Evolutionary conservation across 2,329 filamentous ascomycete species (phyloP).

Genomic region (Xylaria sp.): DNA sequence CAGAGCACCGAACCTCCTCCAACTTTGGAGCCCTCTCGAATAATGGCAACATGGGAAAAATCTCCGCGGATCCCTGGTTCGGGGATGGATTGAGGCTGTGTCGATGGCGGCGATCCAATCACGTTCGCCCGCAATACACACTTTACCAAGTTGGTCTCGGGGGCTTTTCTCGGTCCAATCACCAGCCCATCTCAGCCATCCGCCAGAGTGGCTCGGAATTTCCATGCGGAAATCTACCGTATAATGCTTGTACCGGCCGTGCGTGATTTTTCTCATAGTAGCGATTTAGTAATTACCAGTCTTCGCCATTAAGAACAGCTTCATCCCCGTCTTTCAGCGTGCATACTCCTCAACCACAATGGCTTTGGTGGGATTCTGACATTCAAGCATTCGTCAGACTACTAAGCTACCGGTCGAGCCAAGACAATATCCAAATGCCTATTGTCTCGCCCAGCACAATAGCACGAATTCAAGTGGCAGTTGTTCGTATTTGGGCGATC

Average conservation of each 20-base stretch:
- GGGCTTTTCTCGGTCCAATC: conserved; percentile 16
- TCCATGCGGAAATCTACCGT: not conserved
- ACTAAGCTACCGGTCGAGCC: not conserved
- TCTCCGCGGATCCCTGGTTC: conserved; percentile 35
- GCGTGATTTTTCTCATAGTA: not conserved
- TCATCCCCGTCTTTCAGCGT: not conserved
- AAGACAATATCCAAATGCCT: not conserved
- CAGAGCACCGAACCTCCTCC: not conserved
- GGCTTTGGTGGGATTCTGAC: not conserved
- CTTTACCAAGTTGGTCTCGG: conserved; percentile 22
- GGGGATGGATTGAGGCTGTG: conserved; percentile 47
- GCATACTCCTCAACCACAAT: not conserved
- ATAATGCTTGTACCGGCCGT: not conserved
- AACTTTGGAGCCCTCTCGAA: conserved; percentile 6
- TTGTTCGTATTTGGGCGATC: not conserved
- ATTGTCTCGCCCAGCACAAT: too few species aligned
- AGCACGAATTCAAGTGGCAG: not conserved
- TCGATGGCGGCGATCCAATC: conserved; percentile 41
- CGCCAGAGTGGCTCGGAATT: conserved; percentile 19
- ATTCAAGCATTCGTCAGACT: not conserved
- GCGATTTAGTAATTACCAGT: not conserved
- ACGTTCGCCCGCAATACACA: conserved; percentile 38
- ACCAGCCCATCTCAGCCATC: conserved; percentile 3
- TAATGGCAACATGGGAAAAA: conserved; percentile 12
- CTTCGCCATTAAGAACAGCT: not conserved